Evolutionary conservation across 2,329 filamentous ascomycete species (phyloP).

Genomic region (Daldinia sp.): DNA sequence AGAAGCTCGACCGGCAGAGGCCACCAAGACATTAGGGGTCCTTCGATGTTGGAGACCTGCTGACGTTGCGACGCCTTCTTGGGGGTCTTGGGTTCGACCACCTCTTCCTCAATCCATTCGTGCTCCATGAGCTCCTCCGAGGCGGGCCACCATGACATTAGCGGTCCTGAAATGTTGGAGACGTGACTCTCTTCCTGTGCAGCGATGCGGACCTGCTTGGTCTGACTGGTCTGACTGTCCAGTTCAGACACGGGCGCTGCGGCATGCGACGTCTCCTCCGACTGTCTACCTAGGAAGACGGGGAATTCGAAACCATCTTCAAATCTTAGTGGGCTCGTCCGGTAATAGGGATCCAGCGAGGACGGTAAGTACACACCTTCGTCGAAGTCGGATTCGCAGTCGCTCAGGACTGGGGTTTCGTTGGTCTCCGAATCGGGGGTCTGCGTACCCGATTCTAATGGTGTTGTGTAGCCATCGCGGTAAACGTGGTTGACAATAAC

Average conservation of each 20-base stretch:
- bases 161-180: slow-evolving; percentile 41
- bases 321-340: slow-evolving; percentile 41
- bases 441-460: slow-evolving; percentile 37
- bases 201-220: slow-evolving; percentile 25
- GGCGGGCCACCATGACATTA: slow-evolving; percentile 51
- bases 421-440: slow-evolving; percentile 38
- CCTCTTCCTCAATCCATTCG: slow-evolving; percentile 41
- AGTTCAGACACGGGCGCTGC: not conserved
- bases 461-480: slow-evolving; percentile 36
- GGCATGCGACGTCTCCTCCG: slow-evolving; percentile 36
- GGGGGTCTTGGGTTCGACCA: slow-evolving; percentile 19
- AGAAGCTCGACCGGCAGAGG: slow-evolving; percentile 37
- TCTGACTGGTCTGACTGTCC: not conserved
- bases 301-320: slow-evolving; percentile 49
- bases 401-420: slow-evolving; percentile 46
- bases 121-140: slow-evolving; percentile 44
- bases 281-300: slow-evolving; percentile 49
- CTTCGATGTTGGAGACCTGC: slow-evolving; percentile 43
- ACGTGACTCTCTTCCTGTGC: slow-evolving; percentile 30
- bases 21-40: slow-evolving; percentile 48
- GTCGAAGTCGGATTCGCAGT: slow-evolving; percentile 46
- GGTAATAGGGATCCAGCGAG: slow-evolving; percentile 23
- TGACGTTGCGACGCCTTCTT: slow-evolving; percentile 14
- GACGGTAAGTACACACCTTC: slow-evolving; percentile 42
- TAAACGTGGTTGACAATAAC: slow-evolving; percentile 46